phyloP scores from a whole-genome alignment of 495 filamentous ascomycete species.

The Xylaria acuta region DNA sequence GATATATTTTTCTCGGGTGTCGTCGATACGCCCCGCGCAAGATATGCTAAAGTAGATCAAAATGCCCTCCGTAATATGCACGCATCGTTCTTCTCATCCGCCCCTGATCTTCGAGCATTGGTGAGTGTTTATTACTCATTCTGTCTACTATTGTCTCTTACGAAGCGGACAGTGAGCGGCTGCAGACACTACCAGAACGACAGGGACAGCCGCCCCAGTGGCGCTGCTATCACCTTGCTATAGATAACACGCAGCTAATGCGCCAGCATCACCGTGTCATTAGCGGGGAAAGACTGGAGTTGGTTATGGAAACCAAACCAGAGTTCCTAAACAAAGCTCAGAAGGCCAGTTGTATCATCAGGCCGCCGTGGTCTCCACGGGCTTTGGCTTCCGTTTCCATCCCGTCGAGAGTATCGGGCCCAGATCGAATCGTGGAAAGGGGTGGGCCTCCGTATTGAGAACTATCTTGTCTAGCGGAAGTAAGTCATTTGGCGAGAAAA shows the following conservation, averaged over 20 bases:
- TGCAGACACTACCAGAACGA: not conserved
- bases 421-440: conserved; percentile 84
- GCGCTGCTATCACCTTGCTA: not conserved
- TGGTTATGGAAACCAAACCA: not conserved
- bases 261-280: not conserved
- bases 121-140: not conserved
- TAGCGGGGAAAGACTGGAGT: not conserved
- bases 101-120: not conserved
- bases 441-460: conserved; percentile 95
- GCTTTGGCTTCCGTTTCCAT: conserved; percentile 76
- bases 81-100: not conserved
- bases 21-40: not conserved
- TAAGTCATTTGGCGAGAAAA: conserved; percentile 86
- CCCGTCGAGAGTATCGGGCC: conserved; percentile 81
- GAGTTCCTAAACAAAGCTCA: not conserved
- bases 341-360: not conserved
- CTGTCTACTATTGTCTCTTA: not conserved
- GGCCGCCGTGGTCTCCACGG: conserved; percentile 39
- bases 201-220: not conserved
- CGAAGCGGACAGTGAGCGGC: not conserved
- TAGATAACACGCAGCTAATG: not conserved
- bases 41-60: not conserved
- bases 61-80: not conserved
- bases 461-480: conserved; percentile 85
- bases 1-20: not conserved